Evolutionary conservation across 306 rosid species (phyloP), one percentile per base, ranked within the genome.

Genomic region (Glycine soja): DNA sequence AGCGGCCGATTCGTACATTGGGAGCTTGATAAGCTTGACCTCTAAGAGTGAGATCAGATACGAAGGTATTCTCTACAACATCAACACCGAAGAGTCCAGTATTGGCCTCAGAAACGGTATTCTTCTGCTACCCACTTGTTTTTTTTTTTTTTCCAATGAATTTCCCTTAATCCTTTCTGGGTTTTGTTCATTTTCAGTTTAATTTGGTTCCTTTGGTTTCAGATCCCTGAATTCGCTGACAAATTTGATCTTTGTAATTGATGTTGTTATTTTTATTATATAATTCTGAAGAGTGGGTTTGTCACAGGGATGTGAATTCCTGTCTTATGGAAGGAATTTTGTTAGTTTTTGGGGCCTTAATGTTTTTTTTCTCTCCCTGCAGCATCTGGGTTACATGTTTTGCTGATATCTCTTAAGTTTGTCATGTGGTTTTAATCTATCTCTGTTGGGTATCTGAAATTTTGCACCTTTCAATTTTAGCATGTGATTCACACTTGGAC

Each of bases 21-120:
- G 96, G 8, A 80, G 95, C 86, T 88, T 91, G 91, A 93, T 93
- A 9, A 91, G 97, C 85, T 83, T 91, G 86, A 93, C 94, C 16
- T 93, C 97, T 1, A 91, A 88, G 89, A 91, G 95, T 67, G 97
- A 93, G 87, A 93, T 93, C 79, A 86, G 96, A 87, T 93, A 93
- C 62, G 96, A 93, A 72, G 97, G 97, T 46, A 78, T 88, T 38
- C 90, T 93, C 2, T 88, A 87, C 84, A 87, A 91, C 72, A 87
- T 93, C 89, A 93, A 88, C 90, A 85, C 94, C 14, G 91, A 93
- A 0, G 96, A 91, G 83, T 93, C 94, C 86, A 93, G 94, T 78
- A 91, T 93, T 74, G 92, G 94, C 58, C 95, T 91, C 71, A 82
- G 90, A 74, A 87, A 91, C 32, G 96, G 97, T 93, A 85, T 50